Base-by-base conservation (phyloP, 1,284 basidiomycete species). In the Stereum hirsutum region DNA sequence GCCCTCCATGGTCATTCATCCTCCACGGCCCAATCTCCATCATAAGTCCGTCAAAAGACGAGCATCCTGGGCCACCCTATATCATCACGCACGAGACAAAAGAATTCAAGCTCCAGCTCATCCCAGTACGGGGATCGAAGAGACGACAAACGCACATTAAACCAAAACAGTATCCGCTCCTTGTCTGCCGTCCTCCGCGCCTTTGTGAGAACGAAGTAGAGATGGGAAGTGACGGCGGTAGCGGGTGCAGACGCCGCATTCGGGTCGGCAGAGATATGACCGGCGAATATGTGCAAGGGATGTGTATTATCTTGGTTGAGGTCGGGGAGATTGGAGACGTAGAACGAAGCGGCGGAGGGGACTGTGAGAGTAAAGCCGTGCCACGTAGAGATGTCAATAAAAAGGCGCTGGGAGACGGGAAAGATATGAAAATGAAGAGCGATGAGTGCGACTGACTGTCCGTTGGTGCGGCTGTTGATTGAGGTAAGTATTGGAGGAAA, bases 1-100 rank as follows among this genome's bases (percentile, higher is more conserved):
- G 72, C 12, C 85, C 81, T 20, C 86, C 86, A n/a, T 84, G 68
- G 5, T 80, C 82, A 62, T 90, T 85, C 52, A 84, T 71, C 44
- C 84, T 72, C 77, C 93, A 95, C 4, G 95, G 94, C 0, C 95
- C 95, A 17, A 95, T 73, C 57, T 99, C 95, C 93, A 99, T 96
- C 81, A 99, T 86, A 26, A 93, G 73, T 5, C 95, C 95, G 56
- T 99, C 95, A 58, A 99, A 97, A 2, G 89, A 93, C 0, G 92
- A 96, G 61, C 95, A 99, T 30, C 96, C 95, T 15, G 91, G 94
- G 15, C 89, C 95, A 33, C 90, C 94, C 88, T 91, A 52, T 4
- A 48, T 36, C 38, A 17, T 30, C 15, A 30, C 17, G 21, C 24
- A 25, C 17, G 17, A 37, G 35, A 20, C 5, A 40, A 14, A n/a